Base-by-base conservation (phyloP, 257 asterid genomes). In the Gentiana dahurica region DNA sequence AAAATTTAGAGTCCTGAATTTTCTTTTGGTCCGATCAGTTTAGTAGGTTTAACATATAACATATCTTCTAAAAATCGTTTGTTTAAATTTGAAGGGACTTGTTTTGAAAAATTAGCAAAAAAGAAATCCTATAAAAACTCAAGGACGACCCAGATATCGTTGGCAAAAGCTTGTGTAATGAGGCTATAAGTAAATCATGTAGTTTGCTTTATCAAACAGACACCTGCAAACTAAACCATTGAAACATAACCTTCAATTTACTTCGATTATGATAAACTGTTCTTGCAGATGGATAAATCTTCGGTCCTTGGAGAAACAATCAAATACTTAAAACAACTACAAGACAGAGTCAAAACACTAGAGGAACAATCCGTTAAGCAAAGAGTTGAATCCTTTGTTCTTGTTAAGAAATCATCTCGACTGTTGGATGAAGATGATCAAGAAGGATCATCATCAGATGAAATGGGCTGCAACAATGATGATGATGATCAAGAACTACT, bases 241-340 rank as follows among this genome's bases (percentile, higher is more conserved):
- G 24, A 24, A 24, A 24, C 24, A 24, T 24, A 10, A 34, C 7
- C 8, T 1, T 5, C 5, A 1, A 32, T 13, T 52, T 52, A 52
- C 35, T 2, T 13, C 9, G 34, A 7, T 53, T 13, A 12, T 13
- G 0, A 5, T 53, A 32, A 11, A 3, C 36, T 34, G 36, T 0
- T 39, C 8, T 5, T 60, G 11, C 67, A 77, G 81, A 77, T 80
- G 81, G 81, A 74, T 49, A 76, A 74, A 61, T 65, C 77, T 2
- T 80, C 77, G 5, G 70, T 71, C 35, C 73, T 76, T 34, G 86
- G 77, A 51, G 79, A 79, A 38, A 70, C 78, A 53, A 58, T 65
- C 34, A 52, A n/a, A 36, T 65, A 60, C 66, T 38, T 66, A 9
- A 66, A 60, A 53, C 49, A 60, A 4, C 71, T 66, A 9, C 61